Percentiles rank a stretch among this genome's conserved stretches.
Conservation (phyloP, 2,329 filamentous ascomycete genomes). For the Hypoxylon sp. region DNA sequence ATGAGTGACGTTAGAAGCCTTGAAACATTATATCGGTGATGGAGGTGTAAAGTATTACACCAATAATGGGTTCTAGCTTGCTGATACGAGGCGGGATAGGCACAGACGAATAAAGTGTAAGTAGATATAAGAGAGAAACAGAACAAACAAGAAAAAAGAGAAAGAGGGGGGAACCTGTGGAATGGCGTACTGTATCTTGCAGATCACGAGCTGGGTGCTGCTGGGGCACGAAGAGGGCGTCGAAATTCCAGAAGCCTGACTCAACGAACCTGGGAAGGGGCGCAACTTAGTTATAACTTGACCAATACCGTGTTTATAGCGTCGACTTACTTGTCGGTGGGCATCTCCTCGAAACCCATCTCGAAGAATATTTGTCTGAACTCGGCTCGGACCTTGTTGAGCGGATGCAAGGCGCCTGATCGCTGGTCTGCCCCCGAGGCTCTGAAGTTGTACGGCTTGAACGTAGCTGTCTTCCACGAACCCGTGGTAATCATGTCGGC, state of each 20-base stretch:
- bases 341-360: slow-evolving; percentile 99
- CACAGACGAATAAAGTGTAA: not conserved
- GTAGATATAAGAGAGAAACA: not conserved
- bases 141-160: not conserved
- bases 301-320: not conserved
- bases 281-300: slow-evolving; percentile 11
- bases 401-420: slow-evolving; percentile 74
- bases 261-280: slow-evolving; percentile 82
- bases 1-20: slow-evolving; percentile 17
- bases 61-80: not conserved
- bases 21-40: not conserved
- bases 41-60: not conserved
- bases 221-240: slow-evolving; percentile 95
- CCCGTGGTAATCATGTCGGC: slow-evolving; percentile 91
- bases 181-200: slow-evolving; percentile 78
- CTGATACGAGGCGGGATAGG: not conserved
- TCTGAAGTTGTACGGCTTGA: slow-evolving; percentile 78
- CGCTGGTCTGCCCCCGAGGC: slow-evolving; percentile 73
- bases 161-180: not conserved
- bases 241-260: slow-evolving; percentile 98
- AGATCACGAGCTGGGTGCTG: slow-evolving; percentile 97
- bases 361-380: slow-evolving; percentile 97
- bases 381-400: slow-evolving; percentile 96
- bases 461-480: slow-evolving; percentile 90
- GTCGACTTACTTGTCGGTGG: slow-evolving; percentile 66